Percentiles rank a stretch among this genome's conserved stretches.
phyloP scores from a whole-genome alignment of 768 basidiomycete genomes.

The Dentipellis sp. region DNA sequence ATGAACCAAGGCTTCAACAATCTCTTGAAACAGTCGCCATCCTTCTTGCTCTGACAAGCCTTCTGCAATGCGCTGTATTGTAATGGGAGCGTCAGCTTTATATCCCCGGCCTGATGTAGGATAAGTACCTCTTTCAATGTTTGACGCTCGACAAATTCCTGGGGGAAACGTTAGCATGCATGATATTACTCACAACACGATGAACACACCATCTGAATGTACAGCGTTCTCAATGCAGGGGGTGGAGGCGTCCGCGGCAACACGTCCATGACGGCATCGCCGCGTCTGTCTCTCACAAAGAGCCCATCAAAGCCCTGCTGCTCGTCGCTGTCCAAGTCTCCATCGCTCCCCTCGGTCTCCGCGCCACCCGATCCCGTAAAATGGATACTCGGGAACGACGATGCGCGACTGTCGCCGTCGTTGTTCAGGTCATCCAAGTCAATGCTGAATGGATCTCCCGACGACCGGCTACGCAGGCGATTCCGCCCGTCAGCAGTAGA shows the following conservation, averaged over 20 bases:
- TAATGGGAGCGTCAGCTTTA: background rate
- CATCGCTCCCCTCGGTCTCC: conserved; percentile 36
- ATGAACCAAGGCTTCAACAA: conserved; percentile 82
- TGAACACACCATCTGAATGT: conserved; percentile 81
- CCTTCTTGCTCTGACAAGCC: conserved; percentile 77
- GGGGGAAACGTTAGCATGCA: background rate
- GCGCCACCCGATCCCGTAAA: conserved; percentile 37
- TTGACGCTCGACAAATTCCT: conserved; percentile 90
- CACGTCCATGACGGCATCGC: conserved; percentile 6
- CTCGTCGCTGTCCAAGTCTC: conserved; percentile 23
- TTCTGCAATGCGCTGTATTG: conserved; percentile 59
- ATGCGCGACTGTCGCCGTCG: conserved; percentile 32
- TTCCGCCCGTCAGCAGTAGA: conserved; percentile 31
- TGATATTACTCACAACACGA: background rate
- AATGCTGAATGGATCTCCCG: conserved; percentile 47
- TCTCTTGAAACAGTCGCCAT: conserved; percentile 86
- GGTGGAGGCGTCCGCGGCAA: conserved; percentile 7
- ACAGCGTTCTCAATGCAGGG: conserved; percentile 45
- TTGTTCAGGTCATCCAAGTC: conserved; percentile 50
- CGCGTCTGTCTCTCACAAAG: conserved; percentile 15
- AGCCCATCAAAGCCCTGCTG: conserved; percentile 25
- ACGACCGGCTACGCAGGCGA: background rate
- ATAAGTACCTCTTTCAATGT: conserved; percentile 69
- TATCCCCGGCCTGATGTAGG: background rate
- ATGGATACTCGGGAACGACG: conserved; percentile 78